Evolutionary conservation across 2,329 filamentous ascomycete species (phyloP).

Genomic region (Beauveria asiatica): DNA sequence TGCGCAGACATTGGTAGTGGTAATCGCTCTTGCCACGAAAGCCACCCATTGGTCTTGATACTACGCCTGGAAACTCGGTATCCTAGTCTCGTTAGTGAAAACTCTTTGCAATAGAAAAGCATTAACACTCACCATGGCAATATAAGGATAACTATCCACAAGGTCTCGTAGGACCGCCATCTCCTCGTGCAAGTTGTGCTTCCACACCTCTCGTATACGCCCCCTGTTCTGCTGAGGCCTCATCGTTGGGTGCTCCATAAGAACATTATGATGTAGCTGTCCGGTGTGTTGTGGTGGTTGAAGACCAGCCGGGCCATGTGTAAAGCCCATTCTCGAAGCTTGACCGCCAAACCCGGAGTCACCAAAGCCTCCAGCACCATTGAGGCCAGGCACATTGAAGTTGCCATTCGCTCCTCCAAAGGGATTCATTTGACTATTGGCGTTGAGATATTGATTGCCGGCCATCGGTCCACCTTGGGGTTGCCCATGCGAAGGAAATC

Average conservation of each 20-base stretch:
- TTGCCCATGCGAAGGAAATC: constrained; percentile 45
- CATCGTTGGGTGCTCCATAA: constrained; percentile 35
- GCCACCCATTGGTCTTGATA: constrained; percentile 86
- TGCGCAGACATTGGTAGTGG: constrained; percentile 94
- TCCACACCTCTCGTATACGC: constrained; percentile 94
- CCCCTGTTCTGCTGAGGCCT: constrained; percentile 56
- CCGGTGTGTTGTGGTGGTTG: constrained; percentile 50
- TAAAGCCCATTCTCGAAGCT: constrained; percentile 80
- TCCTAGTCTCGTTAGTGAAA: constrained; percentile 51
- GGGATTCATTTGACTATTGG: constrained; percentile 58
- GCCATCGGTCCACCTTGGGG: constrained; percentile 46
- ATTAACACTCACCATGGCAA: constrained; percentile 68
- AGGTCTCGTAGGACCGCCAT: constrained; percentile 76
- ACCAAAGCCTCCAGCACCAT: constrained; percentile 49
- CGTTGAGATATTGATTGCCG: constrained; percentile 63
- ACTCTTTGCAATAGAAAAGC: background rate
- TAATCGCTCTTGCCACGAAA: constrained; percentile 96
- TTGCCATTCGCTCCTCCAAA: constrained; percentile 50
- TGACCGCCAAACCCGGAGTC: constrained; percentile 75
- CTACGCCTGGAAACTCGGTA: constrained; percentile 96
- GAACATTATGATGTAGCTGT: constrained; percentile 31
- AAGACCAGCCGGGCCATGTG: constrained; percentile 48
- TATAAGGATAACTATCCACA: constrained; percentile 86
- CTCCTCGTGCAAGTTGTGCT: constrained; percentile 82
- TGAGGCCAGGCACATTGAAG: constrained; percentile 50